Evolutionary conservation across 345 rosid species (phyloP).

Genomic region (Gossypium anomalum): DNA sequence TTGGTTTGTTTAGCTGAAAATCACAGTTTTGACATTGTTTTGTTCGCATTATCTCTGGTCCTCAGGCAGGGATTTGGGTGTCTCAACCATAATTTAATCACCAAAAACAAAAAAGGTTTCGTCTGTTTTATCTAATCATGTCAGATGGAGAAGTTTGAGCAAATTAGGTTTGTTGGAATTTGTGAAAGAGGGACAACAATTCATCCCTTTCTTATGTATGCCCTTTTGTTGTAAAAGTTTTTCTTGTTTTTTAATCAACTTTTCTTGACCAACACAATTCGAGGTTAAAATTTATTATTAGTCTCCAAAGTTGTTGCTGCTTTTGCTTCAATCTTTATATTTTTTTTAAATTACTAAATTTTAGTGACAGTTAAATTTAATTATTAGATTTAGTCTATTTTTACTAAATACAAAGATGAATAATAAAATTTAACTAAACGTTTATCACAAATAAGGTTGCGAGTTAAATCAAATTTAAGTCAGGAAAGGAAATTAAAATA

Average conservation of each 20-base stretch:
- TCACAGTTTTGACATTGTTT: background rate
- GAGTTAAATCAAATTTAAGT: background rate
- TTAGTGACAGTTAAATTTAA: too few species aligned
- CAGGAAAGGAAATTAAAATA: background rate
- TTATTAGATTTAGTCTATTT: too few species aligned
- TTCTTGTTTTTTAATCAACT: background rate
- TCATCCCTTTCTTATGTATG: background rate
- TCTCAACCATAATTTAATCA: background rate
- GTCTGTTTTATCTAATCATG: background rate
- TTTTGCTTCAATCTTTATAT: too few species aligned
- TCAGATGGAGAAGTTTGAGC: background rate
- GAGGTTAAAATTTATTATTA: background rate
- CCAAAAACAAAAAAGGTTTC: background rate
- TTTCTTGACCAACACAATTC: background rate
- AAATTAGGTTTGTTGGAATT: background rate
- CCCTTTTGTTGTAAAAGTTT: too few species aligned
- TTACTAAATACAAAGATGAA: too few species aligned
- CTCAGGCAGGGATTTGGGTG: background rate
- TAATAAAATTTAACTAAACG: too few species aligned
- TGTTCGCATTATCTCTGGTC: background rate
- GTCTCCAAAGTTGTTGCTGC: too few species aligned
- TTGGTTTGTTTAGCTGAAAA: background rate
- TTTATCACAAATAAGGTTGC: too few species aligned
- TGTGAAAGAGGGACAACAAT: background rate
- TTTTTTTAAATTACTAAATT: too few species aligned